phyloP scores from a whole-genome alignment of 139 green algal species.

The Chlorella sp. region DNA sequence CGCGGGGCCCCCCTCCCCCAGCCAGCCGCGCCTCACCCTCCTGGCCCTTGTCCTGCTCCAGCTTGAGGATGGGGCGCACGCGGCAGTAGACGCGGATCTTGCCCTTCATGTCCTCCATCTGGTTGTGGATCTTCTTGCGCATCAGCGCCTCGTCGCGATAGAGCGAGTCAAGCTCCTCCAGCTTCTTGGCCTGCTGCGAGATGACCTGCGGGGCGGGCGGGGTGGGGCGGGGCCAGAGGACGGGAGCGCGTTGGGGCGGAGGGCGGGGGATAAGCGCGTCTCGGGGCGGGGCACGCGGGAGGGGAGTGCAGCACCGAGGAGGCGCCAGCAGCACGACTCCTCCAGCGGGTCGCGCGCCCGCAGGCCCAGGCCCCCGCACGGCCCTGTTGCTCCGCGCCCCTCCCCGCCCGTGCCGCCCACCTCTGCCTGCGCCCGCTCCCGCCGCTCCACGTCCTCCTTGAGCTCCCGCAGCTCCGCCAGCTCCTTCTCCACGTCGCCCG shows the following conservation, averaged over 20 bases:
- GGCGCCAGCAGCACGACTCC: no score
- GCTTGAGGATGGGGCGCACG: slow-evolving; percentile 85
- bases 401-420: no score
- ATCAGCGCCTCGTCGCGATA: slow-evolving; percentile 73
- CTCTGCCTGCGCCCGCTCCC: slow-evolving; percentile 84
- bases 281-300: no score
- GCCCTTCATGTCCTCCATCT: slow-evolving; percentile 96
- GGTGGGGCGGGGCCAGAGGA: no score
- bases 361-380: no score
- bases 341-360: no score
- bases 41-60: slow-evolving; percentile 65
- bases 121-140: slow-evolving; percentile 83
- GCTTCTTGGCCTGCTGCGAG: slow-evolving; percentile 74
- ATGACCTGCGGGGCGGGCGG: no score
- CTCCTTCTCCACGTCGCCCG: slow-evolving; percentile 65
- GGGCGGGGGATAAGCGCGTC: no score
- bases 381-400: no score
- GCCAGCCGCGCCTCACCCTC: slow-evolving; percentile 1
- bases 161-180: slow-evolving; percentile 93
- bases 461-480: slow-evolving; percentile 93
- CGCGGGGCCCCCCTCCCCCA: neutral
- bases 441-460: slow-evolving; percentile 88
- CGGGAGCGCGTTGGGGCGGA: no score
- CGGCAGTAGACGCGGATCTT: slow-evolving; percentile 96
- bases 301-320: no score